These are phyloP conservation scores for Trematosphaeria pertusa DNA, from an alignment of 2,329 filamentous ascomycete species.

Conservation along the genomic window DNA sequence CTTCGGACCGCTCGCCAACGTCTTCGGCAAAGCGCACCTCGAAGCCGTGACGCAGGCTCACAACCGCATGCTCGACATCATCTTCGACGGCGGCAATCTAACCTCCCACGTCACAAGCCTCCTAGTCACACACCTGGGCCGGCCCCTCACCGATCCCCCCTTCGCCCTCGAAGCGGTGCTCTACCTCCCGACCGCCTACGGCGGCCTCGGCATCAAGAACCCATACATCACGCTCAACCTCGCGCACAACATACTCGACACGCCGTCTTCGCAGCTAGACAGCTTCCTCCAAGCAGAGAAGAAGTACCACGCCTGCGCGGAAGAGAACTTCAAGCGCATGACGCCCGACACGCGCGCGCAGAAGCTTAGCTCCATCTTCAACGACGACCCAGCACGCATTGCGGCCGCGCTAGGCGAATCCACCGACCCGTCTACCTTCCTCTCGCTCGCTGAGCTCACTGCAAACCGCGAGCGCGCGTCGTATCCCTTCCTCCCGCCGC, in stretches of 20 bases:
- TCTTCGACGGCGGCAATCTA: conserved; percentile 27
- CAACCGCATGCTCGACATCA: conserved; percentile 27
- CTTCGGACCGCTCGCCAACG: conserved; percentile 35
- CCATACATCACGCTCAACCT: conserved; percentile 31
- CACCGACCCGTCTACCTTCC: conserved; percentile 16
- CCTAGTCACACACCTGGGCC: conserved; percentile 14
- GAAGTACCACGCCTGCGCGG: conserved; percentile 25
- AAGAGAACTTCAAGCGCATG: conserved; percentile 18
- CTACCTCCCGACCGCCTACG: conserved; percentile 33
- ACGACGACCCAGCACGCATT: conserved; percentile 18
- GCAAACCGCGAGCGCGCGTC: conserved; percentile 21
- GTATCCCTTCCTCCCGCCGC: conserved; percentile 12
- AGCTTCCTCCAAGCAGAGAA: conserved; percentile 25
- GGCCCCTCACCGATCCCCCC: background rate
- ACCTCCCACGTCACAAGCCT: conserved; percentile 28
- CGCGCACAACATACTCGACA: conserved; percentile 16
- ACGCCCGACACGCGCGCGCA: conserved; percentile 13
- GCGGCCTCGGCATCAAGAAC: conserved; percentile 40
- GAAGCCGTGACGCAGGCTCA: conserved; percentile 30
- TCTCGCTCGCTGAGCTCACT: conserved; percentile 17
- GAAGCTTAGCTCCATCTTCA: conserved; percentile 24
- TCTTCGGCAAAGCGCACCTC: conserved; percentile 34
- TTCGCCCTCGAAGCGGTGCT: conserved; percentile 33
- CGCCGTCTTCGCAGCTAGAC: conserved; percentile 11
- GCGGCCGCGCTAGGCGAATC: conserved; percentile 11